Base-by-base conservation (phyloP, 192 early-diverging fungal genomes). In the Backusella sp. region DNA sequence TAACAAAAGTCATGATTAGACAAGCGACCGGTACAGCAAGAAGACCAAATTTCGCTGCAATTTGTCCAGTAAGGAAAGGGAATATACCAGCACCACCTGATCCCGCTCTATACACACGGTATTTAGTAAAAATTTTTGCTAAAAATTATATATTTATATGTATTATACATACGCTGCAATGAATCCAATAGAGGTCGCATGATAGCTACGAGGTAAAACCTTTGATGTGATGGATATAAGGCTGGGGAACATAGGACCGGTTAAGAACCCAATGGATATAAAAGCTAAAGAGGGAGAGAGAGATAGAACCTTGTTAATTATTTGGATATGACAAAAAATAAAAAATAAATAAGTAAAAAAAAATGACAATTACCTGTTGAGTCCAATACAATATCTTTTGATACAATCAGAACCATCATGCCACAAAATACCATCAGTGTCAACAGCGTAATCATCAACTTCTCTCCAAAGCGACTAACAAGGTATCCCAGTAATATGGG, bases 401-500 rank as follows among this genome's bases (percentile, higher is more conserved):
- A 74, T 21, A 68, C 4, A 5, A 46, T 52, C 4, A 82, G 36
- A 0, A 82, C 1, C 6, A 74, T 35, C 11, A 71, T n/a, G 8
- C 73, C 68, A 34, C n/a, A 69, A 44, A 59, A 42, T 39, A 71
- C 62, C 34, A 75, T 15, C 23, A 75, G 1, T 3, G 72, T 70
- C 5, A 73, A 80, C 1, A 79, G 4, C 0, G 28, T 70, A 14
- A 83, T 72, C 72, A 74, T 79, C 7, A 70, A 65, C 28, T 80
- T 83, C 34, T 83, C 82, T 14, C 82, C 82, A 70, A 72, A 77
- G n/a, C 73, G 46, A 14, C 75, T 72, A 41, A 72, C 46, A 8
- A 83, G n/a, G 1, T 77, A 79, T 1, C 82, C 82, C n/a, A 83
- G 75, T 32, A 80, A 32, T 0, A 83, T 28, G 14, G 78, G 71